Base-by-base conservation (phyloP, 108 stramenopile species). In the Parietichytrium sp. region DNA sequence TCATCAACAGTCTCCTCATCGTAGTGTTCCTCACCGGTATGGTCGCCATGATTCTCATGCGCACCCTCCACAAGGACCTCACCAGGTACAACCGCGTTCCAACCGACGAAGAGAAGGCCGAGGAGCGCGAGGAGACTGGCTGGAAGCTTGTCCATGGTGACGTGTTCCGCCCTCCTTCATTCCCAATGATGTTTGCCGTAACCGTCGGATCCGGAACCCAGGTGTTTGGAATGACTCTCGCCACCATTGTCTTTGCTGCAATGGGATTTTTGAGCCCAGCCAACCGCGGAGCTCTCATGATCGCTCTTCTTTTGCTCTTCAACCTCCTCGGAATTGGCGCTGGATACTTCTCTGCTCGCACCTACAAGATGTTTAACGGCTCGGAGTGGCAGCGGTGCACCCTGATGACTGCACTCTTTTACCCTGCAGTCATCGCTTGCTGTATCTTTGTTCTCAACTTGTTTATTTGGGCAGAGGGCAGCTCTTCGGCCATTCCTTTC, bases 71-170 rank as follows among this genome's bases (percentile, higher is more conserved):
- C 49, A 87, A 93, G 30, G 96, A 98, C 86, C 95, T 98, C 88
- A 91, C 92, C n/a, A 90, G 92, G 15, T 98, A 98, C 93, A 97
- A 97, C 85, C 87, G 94, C 47, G 91, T 90, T 13, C 83, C 95
- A 8, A 90, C 94, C 16, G 95, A 95, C 79, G 96, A 97, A 87
- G 92, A 92, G 82, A 94, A 95, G 83, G 87, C 88, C 78, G 93
- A 95, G 55, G 95, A 98, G 48, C 53, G 78, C 25, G 86, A 96
- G 79, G 97, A 96, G 86, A 92, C 85, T 55, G 97, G 97, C 47
- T 98, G 97, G 97, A 96, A 99, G 88, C 91, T 99, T 54, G 93
- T 99, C n/a, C 98, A 98, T 82, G 96, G 96, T 42, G 99, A 99
- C 84, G 99, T 99, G n/a, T 98, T 99, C 91, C 94, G 99, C 61